These are phyloP conservation scores for Quercus suber DNA, from an alignment of 306 rosid species.

Conservation along the genomic window DNA sequence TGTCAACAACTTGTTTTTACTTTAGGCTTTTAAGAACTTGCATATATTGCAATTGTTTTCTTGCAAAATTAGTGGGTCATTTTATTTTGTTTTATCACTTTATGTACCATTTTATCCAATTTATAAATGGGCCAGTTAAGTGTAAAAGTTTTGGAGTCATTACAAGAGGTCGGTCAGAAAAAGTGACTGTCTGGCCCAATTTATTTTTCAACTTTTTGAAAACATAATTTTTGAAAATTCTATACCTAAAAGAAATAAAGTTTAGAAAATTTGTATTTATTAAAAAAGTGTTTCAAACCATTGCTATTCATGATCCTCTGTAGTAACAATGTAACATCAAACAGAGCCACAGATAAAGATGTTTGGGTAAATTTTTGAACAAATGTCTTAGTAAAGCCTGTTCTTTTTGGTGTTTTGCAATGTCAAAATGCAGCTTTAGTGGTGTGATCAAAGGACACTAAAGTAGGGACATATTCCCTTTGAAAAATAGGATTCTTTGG, in stretches of 20 bases:
- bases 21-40: not conserved
- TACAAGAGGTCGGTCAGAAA: no score
- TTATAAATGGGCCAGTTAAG: not conserved
- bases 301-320: not conserved
- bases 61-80: not conserved
- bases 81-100: not conserved
- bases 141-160: not conserved
- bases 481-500: slow-evolving; percentile 43
- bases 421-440: slow-evolving; percentile 33
- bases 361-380: not conserved
- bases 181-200: no score
- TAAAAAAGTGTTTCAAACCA: no score
- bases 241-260: no score
- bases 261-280: no score
- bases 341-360: not conserved
- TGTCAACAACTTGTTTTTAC: not conserved
- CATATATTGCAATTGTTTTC: not conserved
- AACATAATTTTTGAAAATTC: no score
- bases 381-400: not conserved
- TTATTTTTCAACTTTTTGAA: no score
- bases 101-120: not conserved
- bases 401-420: not conserved
- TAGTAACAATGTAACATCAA: not conserved
- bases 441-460: slow-evolving; percentile 27
- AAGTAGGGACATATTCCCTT: slow-evolving; percentile 38